These are phyloP conservation scores for Staphylotrichum longicolle DNA, from an alignment of 495 filamentous ascomycete genomes.

Conservation along the genomic window DNA sequence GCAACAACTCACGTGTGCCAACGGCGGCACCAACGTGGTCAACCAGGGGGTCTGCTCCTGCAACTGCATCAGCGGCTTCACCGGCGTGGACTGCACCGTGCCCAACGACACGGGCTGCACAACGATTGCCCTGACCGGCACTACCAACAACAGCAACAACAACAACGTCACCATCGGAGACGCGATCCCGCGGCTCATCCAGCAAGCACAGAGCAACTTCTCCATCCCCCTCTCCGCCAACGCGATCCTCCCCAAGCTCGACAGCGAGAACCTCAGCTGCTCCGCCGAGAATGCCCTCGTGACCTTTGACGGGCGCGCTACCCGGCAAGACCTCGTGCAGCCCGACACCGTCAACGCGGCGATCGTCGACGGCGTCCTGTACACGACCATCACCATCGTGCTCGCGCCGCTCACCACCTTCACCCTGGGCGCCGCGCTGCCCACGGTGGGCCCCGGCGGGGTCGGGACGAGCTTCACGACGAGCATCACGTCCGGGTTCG, in stretches of 20 bases:
- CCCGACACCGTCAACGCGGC: constrained; percentile 28
- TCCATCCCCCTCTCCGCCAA: constrained; percentile 67
- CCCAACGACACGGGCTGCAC: constrained; percentile 66
- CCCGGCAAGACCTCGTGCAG: constrained; percentile 26
- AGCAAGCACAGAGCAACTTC: constrained; percentile 63
- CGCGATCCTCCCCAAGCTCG: constrained; percentile 73
- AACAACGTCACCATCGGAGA: constrained; percentile 76
- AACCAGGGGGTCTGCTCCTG: constrained; percentile 70
- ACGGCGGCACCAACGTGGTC: constrained; percentile 75
- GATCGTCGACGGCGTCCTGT: constrained; percentile 31
- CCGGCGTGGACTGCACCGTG: constrained; percentile 68
- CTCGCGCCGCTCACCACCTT: constrained; percentile 34
- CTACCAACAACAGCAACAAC: constrained; percentile 40
- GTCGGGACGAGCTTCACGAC: constrained; percentile 30
- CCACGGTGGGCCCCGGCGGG: constrained; percentile 17
- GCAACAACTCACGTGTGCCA: constrained; percentile 59
- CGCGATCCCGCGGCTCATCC: constrained; percentile 70
- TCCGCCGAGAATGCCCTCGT: constrained; percentile 80
- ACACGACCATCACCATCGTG: constrained; percentile 41
- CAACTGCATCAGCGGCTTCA: constrained; percentile 82
- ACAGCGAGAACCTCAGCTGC: constrained; percentile 69
- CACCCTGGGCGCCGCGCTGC: constrained; percentile 26
- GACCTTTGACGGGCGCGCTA: constrained; percentile 63
- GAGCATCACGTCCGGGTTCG: constrained; percentile 32
- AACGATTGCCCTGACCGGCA: constrained; percentile 53